These are phyloP conservation scores for Aquanectria penicillioides DNA, from an alignment of 2,329 filamentous ascomycete species.

Conservation along the genomic window DNA sequence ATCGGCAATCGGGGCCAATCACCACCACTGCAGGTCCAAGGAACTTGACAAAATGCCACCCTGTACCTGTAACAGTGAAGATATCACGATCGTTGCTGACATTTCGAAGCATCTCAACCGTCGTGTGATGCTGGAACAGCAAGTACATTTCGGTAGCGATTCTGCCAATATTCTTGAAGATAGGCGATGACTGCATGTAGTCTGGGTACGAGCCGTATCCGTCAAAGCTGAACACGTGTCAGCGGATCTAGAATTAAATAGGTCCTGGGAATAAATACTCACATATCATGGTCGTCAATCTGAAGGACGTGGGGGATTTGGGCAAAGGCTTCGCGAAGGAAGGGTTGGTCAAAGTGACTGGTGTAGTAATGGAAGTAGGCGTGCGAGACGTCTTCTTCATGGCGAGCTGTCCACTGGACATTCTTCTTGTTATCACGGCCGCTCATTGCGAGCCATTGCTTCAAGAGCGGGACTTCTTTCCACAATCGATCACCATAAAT, in stretches of 20 bases:
- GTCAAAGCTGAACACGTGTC: conserved; percentile 74
- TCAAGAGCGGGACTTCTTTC: conserved; percentile 93
- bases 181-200: conserved; percentile 96
- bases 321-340: conserved; percentile 92
- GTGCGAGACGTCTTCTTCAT: conserved; percentile 95
- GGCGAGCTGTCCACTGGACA: conserved; percentile 89
- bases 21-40: conserved; percentile 91
- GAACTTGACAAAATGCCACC: conserved; percentile 99
- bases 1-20: conserved; percentile 90
- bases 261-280: conserved; percentile 54
- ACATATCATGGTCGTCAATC: conserved; percentile 98
- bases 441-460: conserved; percentile 93
- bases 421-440: conserved; percentile 94
- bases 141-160: conserved; percentile 98
- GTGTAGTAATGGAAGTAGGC: conserved; percentile 99
- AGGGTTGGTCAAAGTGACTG: conserved; percentile 97
- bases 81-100: conserved; percentile 89
- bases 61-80: conserved; percentile 96
- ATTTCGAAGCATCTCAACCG: conserved; percentile 89
- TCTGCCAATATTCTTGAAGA: conserved; percentile 98
- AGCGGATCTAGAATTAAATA: conserved; percentile 16
- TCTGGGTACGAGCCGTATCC: conserved; percentile 97
- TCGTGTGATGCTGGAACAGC: conserved; percentile 98
- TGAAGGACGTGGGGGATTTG: conserved; percentile 95
- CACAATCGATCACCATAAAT: conserved; percentile 95